Base-by-base conservation (phyloP, 1,284 basidiomycete genomes). In the Agaricales sp. region DNA sequence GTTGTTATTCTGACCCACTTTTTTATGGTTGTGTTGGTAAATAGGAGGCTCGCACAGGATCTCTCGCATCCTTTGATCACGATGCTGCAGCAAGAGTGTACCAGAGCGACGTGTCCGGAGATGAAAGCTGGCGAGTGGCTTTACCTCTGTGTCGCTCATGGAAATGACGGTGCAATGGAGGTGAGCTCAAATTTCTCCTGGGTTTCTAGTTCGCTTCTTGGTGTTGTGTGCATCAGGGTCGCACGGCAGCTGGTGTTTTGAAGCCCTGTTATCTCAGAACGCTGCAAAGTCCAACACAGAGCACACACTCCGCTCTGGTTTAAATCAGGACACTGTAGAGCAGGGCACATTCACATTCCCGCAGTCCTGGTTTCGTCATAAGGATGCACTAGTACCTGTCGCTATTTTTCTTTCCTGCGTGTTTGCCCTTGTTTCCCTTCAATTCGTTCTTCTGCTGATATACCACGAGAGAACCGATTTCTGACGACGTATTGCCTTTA, bases 81-180 rank as follows among this genome's bases (percentile, higher is more conserved):
- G 2, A 81, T 83, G 58, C 74, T 98, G 16, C 84, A 95, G 59
- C 77, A 82, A 53, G 85, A 90, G 60, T 98, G 94, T 60, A 87
- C 81, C 6, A 79, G 87, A 37, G 67, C 75, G 47, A 80, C 86
- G 6, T 98, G 94, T 69, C 88, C 90, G 1, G 87, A 95, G 63
- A 97, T 98, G 94, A 95, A 95, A 63, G 93, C 94, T 13, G 90
- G 87, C 47, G 92, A 97, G 70, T 97, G 94, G 92, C 74, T 92
- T 41, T 98, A 95, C 66, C 71, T 98, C 2, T 99, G 95, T 60
- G 93, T 95, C 23, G 92, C 93, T 0, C 94, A 97, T 59, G 82
- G 85, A 39, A 82, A 78, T 58, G 82, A 83, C 50, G 80, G 82
- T 19, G 75, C 80, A 49, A 82, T 87, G 77, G 85, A 88, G 79